phyloP scores from a whole-genome alignment of 495 filamentous ascomycete species.

The Gamarada debralockiae region DNA sequence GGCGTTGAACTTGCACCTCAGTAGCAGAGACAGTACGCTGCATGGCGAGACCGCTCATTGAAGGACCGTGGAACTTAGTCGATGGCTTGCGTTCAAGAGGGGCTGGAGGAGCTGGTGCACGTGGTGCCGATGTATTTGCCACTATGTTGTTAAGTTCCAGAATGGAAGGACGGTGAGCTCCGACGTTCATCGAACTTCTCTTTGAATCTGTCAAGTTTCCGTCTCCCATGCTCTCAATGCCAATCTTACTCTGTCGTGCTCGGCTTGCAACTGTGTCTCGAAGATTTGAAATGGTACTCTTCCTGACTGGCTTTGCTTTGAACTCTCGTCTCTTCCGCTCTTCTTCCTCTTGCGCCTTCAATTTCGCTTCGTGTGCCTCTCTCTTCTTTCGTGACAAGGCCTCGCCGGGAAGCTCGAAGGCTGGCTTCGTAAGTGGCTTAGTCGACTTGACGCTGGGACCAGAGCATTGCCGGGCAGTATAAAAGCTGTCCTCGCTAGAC shows the following conservation, averaged over 20 bases:
- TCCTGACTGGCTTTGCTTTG: slow-evolving; percentile 59
- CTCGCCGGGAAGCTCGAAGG: slow-evolving; percentile 70
- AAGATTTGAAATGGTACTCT: slow-evolving; percentile 31
- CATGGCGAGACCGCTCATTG: slow-evolving; percentile 30
- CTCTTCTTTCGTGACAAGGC: slow-evolving; percentile 65
- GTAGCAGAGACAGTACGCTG: slow-evolving; percentile 41
- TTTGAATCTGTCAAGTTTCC: slow-evolving; percentile 11
- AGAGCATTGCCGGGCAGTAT: slow-evolving; percentile 2
- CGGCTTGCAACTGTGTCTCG: slow-evolving; percentile 55
- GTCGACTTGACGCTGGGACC: slow-evolving; percentile 42
- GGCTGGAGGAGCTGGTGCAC: slow-evolving; percentile 8
- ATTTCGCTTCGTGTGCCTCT: slow-evolving; percentile 61
- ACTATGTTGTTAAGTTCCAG: background rate
- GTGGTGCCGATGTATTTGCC: slow-evolving; percentile 22
- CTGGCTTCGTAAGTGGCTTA: slow-evolving; percentile 56
- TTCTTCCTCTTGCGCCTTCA: slow-evolving; percentile 56
- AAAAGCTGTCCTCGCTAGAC: slow-evolving; percentile 16
- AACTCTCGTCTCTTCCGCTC: slow-evolving; percentile 54
- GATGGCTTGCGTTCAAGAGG: slow-evolving; percentile 22
- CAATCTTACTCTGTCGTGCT: slow-evolving; percentile 38
- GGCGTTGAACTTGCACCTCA: slow-evolving; percentile 45
- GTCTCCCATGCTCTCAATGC: slow-evolving; percentile 16
- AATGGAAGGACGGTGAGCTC: slow-evolving; percentile 17
- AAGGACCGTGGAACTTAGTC: slow-evolving; percentile 36
- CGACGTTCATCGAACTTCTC: slow-evolving; percentile 18